Evolutionary conservation across 1,284 basidiomycete genomes (phyloP).

Genomic region (Abortiporus biennis): DNA sequence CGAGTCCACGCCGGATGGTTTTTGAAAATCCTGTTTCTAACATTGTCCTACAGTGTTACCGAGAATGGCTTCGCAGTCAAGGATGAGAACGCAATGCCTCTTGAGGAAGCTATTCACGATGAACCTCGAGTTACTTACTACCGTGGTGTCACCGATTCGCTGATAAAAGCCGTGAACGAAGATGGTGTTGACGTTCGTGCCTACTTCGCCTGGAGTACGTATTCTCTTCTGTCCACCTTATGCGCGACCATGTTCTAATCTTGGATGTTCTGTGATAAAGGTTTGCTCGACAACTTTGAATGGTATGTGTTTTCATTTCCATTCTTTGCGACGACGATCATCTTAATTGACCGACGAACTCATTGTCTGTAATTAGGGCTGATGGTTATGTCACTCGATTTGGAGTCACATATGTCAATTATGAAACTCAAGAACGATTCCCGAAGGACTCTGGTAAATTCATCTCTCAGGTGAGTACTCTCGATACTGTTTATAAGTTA

Average conservation of each 20-base stretch:
- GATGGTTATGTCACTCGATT: conserved; percentile 62
- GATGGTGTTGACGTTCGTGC: conserved; percentile 64
- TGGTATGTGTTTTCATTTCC: conserved; percentile 32
- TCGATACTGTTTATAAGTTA: background rate
- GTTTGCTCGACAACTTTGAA: conserved; percentile 71
- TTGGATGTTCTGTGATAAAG: too few species aligned
- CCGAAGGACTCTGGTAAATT: conserved; percentile 65
- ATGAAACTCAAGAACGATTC: conserved; percentile 60
- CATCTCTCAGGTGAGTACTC: conserved; percentile 31
- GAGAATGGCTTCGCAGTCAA: conserved; percentile 74
- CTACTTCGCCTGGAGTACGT: conserved; percentile 69
- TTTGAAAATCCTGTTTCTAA: background rate
- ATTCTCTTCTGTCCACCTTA: background rate
- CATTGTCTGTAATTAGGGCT: conserved; percentile 29
- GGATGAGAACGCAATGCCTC: conserved; percentile 49
- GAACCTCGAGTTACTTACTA: conserved; percentile 65
- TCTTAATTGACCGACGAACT: background rate
- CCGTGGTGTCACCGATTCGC: conserved; percentile 51
- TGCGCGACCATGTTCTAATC: background rate
- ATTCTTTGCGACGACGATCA: too few species aligned
- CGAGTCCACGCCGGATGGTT: background rate
- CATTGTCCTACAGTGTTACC: conserved; percentile 39
- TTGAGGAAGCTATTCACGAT: conserved; percentile 58
- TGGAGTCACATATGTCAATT: conserved; percentile 64
- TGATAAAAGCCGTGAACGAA: conserved; percentile 52